A percentile compares a stretch with the other conserved stretches of the same genome.
phyloP scores from a whole-genome alignment of 768 basidiomycete species.

The Amanita brunnescens region DNA sequence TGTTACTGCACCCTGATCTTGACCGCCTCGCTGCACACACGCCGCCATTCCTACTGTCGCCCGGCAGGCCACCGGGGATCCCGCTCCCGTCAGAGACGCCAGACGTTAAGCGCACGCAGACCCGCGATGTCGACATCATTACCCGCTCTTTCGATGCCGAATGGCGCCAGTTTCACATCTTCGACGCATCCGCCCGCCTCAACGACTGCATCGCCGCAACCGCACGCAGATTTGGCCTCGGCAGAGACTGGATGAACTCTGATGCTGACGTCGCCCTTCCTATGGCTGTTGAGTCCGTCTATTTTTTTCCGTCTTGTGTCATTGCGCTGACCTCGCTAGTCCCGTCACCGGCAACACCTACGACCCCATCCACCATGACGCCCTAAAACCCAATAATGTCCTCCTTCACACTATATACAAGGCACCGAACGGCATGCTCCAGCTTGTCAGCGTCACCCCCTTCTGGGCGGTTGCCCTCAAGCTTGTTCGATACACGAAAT shows the following conservation, averaged over 20 bases:
- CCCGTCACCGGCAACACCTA: slow-evolving; percentile 18
- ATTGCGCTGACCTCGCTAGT: background rate
- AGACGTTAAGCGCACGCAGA: slow-evolving; percentile 33
- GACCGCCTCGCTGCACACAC: slow-evolving; percentile 24
- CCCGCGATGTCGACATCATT: slow-evolving; percentile 63
- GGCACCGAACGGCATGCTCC: slow-evolving; percentile 41
- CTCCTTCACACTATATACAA: slow-evolving; percentile 48
- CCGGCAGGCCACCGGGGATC: background rate
- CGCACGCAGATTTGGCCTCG: slow-evolving; percentile 38
- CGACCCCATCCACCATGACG: slow-evolving; percentile 54
- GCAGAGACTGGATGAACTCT: slow-evolving; percentile 72
- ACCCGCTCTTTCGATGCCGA: slow-evolving; percentile 52
- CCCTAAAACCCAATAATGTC: slow-evolving; percentile 43
- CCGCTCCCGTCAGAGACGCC: slow-evolving; percentile 18
- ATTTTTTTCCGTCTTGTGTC: background rate
- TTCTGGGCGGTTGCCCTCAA: slow-evolving; percentile 70
- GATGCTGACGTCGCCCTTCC: slow-evolving; percentile 67
- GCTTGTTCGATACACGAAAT: slow-evolving; percentile 54
- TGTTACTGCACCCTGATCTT: slow-evolving; percentile 52
- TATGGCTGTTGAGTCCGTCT: slow-evolving; percentile 50
- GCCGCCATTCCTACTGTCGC: slow-evolving; percentile 11
- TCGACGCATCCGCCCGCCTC: slow-evolving; percentile 47
- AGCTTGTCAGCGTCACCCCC: slow-evolving; percentile 53
- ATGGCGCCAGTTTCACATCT: slow-evolving; percentile 36
- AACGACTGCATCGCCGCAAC: slow-evolving; percentile 48